Conservation (phyloP, 805 yeast species). For the Starmera quercuum region DNA sequence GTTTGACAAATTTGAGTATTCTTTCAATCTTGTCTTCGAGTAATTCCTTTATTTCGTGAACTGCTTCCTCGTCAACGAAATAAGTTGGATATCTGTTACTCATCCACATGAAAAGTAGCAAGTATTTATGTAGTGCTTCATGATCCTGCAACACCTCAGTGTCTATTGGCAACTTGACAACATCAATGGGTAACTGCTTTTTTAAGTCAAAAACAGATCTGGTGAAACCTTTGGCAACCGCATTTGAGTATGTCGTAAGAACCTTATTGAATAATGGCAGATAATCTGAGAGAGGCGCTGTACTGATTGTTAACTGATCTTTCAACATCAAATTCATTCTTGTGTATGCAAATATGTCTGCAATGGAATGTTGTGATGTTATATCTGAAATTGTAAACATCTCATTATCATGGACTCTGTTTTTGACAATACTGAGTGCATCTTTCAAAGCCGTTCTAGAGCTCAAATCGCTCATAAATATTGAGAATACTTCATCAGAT, state of each 20-base stretch:
- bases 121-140: conserved; percentile 62
- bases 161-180: not conserved
- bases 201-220: not conserved
- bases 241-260: not conserved
- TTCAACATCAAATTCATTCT: too few species aligned
- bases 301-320: conserved; percentile 51
- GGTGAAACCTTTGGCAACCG: conserved; percentile 4
- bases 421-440: not conserved
- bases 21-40: conserved; percentile 48
- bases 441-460: not conserved
- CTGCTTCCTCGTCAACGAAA: conserved; percentile 71
- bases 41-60: conserved; percentile 56
- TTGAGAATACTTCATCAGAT: not conserved
- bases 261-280: not conserved
- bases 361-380: too few species aligned
- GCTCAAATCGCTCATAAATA: not conserved
- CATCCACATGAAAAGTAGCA: conserved; percentile 76
- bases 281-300: not conserved
- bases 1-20: conserved; percentile 16
- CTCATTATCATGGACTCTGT: conserved; percentile 11
- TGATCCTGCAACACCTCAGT: conserved; percentile 18
- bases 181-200: conserved; percentile 1
- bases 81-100: conserved; percentile 78
- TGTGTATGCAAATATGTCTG: too few species aligned
- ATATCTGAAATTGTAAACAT: conserved; percentile 48